A percentile compares a stretch with the other conserved stretches of the same genome.
phyloP scores from a whole-genome alignment of 768 basidiomycete species.

The Phlebiopsis gigantea region DNA sequence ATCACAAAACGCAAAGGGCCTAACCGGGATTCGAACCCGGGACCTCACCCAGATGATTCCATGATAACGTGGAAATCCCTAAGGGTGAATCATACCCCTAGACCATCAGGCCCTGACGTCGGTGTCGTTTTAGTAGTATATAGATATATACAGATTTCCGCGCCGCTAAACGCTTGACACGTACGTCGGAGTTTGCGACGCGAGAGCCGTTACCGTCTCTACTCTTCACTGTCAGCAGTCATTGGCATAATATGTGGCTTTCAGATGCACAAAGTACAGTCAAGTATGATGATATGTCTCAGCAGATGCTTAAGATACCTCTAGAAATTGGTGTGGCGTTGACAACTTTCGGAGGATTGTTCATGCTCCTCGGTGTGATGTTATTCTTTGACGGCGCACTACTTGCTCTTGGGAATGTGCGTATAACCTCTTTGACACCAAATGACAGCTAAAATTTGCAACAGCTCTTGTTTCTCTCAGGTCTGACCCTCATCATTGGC shows the following conservation, averaged over 20 bases:
- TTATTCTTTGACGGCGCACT: slow-evolving; percentile 96
- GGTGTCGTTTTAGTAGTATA: not conserved
- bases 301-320: slow-evolving; percentile 1
- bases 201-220: not conserved
- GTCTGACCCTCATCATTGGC: slow-evolving; percentile 94
- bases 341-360: slow-evolving; percentile 90
- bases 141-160: not conserved
- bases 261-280: slow-evolving; percentile 60
- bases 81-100: slow-evolving; percentile 67
- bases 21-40: slow-evolving; percentile 86
- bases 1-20: no score
- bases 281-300: not conserved
- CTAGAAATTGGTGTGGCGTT: slow-evolving; percentile 95
- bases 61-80: slow-evolving; percentile 27
- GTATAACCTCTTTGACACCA: slow-evolving; percentile 18
- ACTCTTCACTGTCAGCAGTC: not conserved
- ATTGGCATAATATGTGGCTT: slow-evolving; percentile 46
- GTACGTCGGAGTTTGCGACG: not conserved
- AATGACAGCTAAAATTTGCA: not conserved
- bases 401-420: slow-evolving; percentile 93
- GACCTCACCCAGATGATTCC: slow-evolving; percentile 59
- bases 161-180: slow-evolving; percentile 1
- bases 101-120: slow-evolving; percentile 44
- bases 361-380: slow-evolving; percentile 95
- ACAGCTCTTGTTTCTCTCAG: slow-evolving; percentile 92